phyloP scores from a whole-genome alignment of 305 asterid genomes.

The Solanum aculeatissimum region DNA sequence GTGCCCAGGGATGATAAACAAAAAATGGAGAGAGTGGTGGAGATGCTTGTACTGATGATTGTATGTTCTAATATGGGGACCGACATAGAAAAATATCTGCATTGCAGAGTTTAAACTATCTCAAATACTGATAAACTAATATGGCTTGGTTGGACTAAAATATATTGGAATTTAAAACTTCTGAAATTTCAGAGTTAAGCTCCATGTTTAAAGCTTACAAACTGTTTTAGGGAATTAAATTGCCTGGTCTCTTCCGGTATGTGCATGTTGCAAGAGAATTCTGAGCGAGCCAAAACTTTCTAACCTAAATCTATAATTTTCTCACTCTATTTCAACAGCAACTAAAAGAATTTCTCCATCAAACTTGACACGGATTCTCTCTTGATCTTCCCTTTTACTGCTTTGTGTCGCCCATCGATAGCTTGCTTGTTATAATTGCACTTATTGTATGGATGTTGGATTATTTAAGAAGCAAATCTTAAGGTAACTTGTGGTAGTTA shows the following conservation, averaged over 20 bases:
- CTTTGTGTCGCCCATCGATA: neutral
- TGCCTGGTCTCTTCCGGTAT: neutral
- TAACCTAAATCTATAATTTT: neutral
- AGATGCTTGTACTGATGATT: neutral
- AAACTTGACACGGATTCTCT: neutral
- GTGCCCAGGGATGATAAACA: neutral
- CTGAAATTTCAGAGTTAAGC: neutral
- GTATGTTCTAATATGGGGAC: neutral
- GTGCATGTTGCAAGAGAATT: neutral
- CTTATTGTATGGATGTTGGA: neutral
- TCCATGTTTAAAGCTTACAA: neutral
- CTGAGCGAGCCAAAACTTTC: neutral
- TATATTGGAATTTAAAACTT: neutral
- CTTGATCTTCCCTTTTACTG: neutral
- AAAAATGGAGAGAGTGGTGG: neutral
- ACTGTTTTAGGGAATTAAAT: neutral
- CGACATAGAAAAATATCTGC: neutral
- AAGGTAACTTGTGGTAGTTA: neutral
- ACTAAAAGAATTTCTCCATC: neutral
- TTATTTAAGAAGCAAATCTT: neutral
- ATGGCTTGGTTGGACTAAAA: neutral
- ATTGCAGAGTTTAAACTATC: neutral
- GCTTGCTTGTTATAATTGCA: neutral
- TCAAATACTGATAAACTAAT: neutral
- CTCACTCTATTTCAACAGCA: neutral